A percentile compares a stretch with the other conserved stretches of the same genome.
Conservation (phyloP, 148 eudicot genomes). For the Vaccinium corymbosum region DNA sequence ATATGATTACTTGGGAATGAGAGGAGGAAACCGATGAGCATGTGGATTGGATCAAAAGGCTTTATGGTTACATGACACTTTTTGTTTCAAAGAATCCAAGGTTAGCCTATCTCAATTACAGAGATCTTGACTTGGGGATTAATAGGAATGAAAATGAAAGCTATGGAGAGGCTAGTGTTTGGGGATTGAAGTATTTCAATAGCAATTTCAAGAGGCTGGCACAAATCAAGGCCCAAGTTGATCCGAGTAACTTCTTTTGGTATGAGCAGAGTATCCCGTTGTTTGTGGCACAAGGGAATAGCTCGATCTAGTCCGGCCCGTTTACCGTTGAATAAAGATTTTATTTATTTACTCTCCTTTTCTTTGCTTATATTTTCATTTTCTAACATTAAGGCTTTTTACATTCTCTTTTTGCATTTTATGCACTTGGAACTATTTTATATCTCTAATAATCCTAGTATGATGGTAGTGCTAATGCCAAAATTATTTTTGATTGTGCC, state of each 20-base stretch:
- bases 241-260: background rate
- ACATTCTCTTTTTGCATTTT: no score
- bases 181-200: constrained; percentile 32
- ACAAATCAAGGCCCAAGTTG: background rate
- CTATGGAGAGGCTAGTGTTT: constrained; percentile 11
- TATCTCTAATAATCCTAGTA: no score
- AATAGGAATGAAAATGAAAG: constrained; percentile 20
- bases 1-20: constrained; percentile 33
- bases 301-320: no score
- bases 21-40: constrained; percentile 17
- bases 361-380: no score
- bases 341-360: no score
- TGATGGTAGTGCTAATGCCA: no score
- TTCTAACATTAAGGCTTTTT: no score
- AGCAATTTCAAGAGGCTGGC: constrained; percentile 20
- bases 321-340: no score
- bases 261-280: background rate
- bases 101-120: constrained; percentile 34
- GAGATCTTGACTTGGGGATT: constrained; percentile 38
- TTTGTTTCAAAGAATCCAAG: constrained; percentile 37
- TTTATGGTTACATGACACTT: constrained; percentile 26
- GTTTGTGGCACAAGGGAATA: background rate
- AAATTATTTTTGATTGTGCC: no score
- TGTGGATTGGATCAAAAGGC: constrained; percentile 3
- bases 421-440: no score